Evolutionary conservation across 2,329 filamentous ascomycete species (phyloP), one percentile per base, ranked within the genome.

Genomic region (Sphaceloma murrayae): DNA sequence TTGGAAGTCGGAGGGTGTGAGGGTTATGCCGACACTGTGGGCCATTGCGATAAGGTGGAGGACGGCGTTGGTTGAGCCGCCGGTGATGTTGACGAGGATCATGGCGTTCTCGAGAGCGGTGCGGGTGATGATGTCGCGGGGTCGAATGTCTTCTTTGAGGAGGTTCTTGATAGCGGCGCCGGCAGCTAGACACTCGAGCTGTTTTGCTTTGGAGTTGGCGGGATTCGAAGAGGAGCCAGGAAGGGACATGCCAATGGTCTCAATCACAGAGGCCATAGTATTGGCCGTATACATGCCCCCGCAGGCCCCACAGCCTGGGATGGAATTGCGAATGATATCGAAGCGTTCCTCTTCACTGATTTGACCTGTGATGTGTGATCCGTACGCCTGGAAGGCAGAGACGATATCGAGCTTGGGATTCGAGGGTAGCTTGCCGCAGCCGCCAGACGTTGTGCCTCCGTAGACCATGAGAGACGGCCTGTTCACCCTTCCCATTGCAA

Each of bases 401-500:
- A 98, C 84, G 43, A 98, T 94, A 62, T 98, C 89, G 54, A 95
- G 85, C 45, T 77, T 74, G 16, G 39, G 16, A 58, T 82, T 80
- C 52, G 82, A 72, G 54, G 88, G 84, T 40, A 74, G 75, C 57
- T 70, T 74, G 46, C 83, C 85, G 67, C 88, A 95, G 34, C 91
- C 91, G 27, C 91, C 85, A 61, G 84, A 80, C 62, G 96, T 98
- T 31, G 85, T 87, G 38, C 91, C 91, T 54, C 91, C 91, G 59
- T 98, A 98, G 21, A 98, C 85, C 91, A 98, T 98, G 60, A 98
- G 73, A 56, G 85, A 87, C 21, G 91, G 91, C 34, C 91, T 74
- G 70, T 98, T 96, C 53, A 95, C 79, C 54, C 91, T 78, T 27
- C 87, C 89, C 85, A 95, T 95, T 46, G 88, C 91, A 66, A 72